Evolutionary conservation across 352 stramenopile genomes (phyloP), one percentile per base, ranked within the genome.

Genomic region (Chrysophaeum taylorii): DNA sequence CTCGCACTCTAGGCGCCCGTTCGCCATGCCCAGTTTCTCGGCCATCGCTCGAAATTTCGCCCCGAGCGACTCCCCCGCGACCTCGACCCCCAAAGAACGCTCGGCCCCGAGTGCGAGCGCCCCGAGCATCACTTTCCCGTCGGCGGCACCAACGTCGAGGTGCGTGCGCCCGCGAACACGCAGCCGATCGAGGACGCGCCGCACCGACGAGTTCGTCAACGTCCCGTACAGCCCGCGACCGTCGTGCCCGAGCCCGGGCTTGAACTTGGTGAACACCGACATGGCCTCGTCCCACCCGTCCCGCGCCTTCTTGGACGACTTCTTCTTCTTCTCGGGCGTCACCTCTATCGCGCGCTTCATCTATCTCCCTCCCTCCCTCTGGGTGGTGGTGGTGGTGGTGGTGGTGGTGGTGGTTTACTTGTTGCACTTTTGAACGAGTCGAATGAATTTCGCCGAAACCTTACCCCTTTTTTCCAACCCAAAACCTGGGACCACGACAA

Each of bases 41-140:
- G 21, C 29, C 53, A 64, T 64, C 7, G 29, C 53, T 9, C 41
- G 27, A n/a, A 64, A 64, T 33, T 64, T 64, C 15, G 53, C 41
- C 53, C 9, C 21, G 16, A 64, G 29, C 27, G 29, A 7, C 29
- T 12, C 53, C 9, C 53, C 53, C 12, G 53, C 27, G 33, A 64
- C 33, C 29, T 64, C 53, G 15, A 64, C 15, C 27, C 53, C 53
- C 12, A 42, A 64, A 7, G 33, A 25, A 9, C 33, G 53, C 53
- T 25, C 53, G 29, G 33, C 31, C 33, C 57, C 57, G 14, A 37
- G 31, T 16, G 57, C 31, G 23, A 66, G 14, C 2, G 57, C 57
- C 16, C 57, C 57, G 12, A 66, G 57, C 57, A 66, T 21, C 33
- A 66, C 57, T 25, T 66, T 66, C 33, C 57, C 57, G 57, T 66